A percentile compares a stretch with the other conserved stretches of the same genome.
These are phyloP conservation scores for Cadophora gregata DNA, from an alignment of 2,329 filamentous ascomycete genomes.

Conservation along the genomic window DNA sequence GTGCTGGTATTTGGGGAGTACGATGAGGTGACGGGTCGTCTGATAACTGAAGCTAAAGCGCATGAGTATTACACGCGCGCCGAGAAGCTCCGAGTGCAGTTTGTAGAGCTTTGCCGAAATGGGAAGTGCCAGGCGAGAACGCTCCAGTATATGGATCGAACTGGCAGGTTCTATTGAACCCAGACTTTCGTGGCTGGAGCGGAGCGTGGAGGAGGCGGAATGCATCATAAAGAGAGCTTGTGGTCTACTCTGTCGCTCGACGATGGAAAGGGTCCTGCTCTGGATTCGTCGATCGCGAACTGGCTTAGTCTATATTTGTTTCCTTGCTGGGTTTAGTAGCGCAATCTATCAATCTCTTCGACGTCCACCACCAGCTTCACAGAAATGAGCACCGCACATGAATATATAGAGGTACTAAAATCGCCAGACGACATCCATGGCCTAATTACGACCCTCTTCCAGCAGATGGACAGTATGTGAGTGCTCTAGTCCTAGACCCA, in stretches of 20 bases:
- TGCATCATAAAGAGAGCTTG: neutral
- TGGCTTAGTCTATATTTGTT: neutral
- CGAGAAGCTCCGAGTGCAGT: neutral
- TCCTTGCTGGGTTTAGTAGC: neutral
- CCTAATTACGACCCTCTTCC: neutral
- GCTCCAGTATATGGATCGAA: neutral
- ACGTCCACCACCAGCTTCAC: neutral
- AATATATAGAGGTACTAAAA: neutral
- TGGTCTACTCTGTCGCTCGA: neutral
- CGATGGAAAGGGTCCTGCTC: neutral
- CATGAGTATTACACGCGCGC: neutral
- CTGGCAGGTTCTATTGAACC: neutral
- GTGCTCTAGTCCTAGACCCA: neutral
- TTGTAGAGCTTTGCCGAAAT: neutral
- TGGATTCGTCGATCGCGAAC: neutral
- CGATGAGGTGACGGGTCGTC: neutral
- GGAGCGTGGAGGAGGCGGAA: neutral
- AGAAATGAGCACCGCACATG: neutral
- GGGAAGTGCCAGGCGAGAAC: neutral
- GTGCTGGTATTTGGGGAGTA: neutral
- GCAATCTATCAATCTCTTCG: neutral
- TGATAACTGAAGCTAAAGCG: neutral
- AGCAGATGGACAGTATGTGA: neutral
- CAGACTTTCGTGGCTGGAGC: neutral
- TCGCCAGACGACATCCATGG: neutral